Evolutionary conservation across 148 eudicot genomes (phyloP).

Genomic region (Amaranthus palmeri): DNA sequence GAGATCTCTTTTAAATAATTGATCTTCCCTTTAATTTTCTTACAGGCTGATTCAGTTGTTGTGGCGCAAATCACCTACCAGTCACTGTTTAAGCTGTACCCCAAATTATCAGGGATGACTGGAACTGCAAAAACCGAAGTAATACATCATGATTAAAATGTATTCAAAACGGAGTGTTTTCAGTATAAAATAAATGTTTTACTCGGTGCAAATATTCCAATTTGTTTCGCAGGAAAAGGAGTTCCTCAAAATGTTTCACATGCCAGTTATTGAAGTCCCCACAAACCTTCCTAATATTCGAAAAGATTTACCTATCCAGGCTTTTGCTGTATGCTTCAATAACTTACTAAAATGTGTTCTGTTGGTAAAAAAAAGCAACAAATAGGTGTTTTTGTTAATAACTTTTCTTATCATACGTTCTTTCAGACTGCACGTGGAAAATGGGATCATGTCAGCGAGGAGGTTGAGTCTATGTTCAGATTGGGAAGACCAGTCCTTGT

Average conservation of each 20-base stretch:
- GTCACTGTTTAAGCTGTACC: slow-evolving; percentile 91
- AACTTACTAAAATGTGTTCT: background rate
- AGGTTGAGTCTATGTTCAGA: slow-evolving; percentile 76
- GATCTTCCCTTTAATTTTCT: slow-evolving; percentile 16
- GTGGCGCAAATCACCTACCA: slow-evolving; percentile 99
- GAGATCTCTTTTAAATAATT: background rate
- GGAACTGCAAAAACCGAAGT: slow-evolving; percentile 99
- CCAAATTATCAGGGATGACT: slow-evolving; percentile 99
- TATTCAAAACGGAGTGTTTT: background rate
- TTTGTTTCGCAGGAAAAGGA: slow-evolving; percentile 74
- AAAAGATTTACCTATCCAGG: slow-evolving; percentile 77
- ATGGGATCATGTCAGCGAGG: slow-evolving; percentile 74
- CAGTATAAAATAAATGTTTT: background rate
- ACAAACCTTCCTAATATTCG: slow-evolving; percentile 94
- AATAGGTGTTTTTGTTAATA: slow-evolving; percentile 12
- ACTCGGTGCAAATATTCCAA: slow-evolving; percentile 8
- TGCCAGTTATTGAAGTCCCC: slow-evolving; percentile 95
- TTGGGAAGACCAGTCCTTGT: slow-evolving; percentile 94
- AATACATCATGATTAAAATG: slow-evolving; percentile 14
- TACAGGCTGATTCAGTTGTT: slow-evolving; percentile 89
- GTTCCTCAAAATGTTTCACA: slow-evolving; percentile 89
- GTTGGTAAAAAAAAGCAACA: background rate
- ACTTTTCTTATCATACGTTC: slow-evolving; percentile 18
- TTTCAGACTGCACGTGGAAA: slow-evolving; percentile 85
- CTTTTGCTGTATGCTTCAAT: slow-evolving; percentile 69